Conservation (phyloP, 2,329 filamentous ascomycete genomes). For the Scytalidium lignicola region DNA sequence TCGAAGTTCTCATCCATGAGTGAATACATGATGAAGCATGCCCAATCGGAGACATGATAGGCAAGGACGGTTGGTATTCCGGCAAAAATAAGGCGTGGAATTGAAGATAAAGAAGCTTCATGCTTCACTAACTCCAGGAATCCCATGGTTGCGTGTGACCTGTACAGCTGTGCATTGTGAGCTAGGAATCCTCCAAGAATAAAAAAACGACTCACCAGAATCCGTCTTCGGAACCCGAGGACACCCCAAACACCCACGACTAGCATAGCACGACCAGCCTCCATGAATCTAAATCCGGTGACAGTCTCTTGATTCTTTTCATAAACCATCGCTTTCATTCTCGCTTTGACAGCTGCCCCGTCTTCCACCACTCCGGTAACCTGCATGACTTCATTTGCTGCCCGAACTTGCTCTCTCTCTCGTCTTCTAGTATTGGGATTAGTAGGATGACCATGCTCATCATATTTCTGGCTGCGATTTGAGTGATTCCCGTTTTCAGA, state of each 20-base stretch:
- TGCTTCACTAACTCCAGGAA: slow-evolving; percentile 20
- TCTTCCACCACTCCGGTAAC: slow-evolving; percentile 30
- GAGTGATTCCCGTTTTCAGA: slow-evolving; percentile 3
- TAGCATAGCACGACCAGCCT: slow-evolving; percentile 19
- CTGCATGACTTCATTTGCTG: slow-evolving; percentile 31
- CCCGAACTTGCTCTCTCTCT: slow-evolving; percentile 27
- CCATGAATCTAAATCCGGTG: slow-evolving; percentile 22
- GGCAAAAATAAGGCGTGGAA: slow-evolving; percentile 17
- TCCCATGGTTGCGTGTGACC: slow-evolving; percentile 19
- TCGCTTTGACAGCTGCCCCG: slow-evolving; percentile 17
- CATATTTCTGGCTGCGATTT: slow-evolving; percentile 21
- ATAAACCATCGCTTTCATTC: slow-evolving; percentile 11
- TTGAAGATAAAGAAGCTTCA: slow-evolving; percentile 16
- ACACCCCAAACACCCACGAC: slow-evolving; percentile 28
- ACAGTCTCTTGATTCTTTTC: slow-evolving; percentile 22
- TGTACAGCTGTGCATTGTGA: slow-evolving; percentile 24
- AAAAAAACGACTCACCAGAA: slow-evolving; percentile 18
- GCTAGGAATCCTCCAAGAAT: not conserved
- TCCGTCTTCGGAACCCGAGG: slow-evolving; percentile 24
- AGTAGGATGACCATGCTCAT: slow-evolving; percentile 25
- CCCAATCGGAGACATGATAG: slow-evolving; percentile 23
- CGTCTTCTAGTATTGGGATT: slow-evolving; percentile 27
- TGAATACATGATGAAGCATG: slow-evolving; percentile 15
- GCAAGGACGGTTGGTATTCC: slow-evolving; percentile 25
- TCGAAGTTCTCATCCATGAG: slow-evolving; percentile 16